phyloP scores from a whole-genome alignment of 345 rosid species.

The Dimocarpus longan region DNA sequence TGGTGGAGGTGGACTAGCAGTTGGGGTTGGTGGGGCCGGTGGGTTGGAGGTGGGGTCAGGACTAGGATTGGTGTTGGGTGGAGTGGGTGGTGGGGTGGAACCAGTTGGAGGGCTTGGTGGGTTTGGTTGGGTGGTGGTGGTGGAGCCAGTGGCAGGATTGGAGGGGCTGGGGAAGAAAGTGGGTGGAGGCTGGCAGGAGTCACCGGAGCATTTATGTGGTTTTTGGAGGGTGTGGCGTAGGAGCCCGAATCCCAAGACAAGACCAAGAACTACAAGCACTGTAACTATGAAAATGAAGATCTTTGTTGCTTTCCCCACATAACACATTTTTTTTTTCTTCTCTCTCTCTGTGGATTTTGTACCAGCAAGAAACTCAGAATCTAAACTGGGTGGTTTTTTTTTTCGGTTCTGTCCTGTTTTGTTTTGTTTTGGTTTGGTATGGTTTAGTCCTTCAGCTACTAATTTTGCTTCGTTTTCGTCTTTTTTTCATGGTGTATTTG shows the following conservation, averaged over 20 bases:
- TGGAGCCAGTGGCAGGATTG: constrained; percentile 23
- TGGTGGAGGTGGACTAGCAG: constrained; percentile 34
- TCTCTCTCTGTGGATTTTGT: neutral
- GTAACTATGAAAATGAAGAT: constrained; percentile 94
- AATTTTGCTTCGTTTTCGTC: constrained; percentile 28
- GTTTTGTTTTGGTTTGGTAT: neutral
- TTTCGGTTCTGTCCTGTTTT: neutral
- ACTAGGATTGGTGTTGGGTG: constrained; percentile 38
- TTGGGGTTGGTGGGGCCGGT: constrained; percentile 35
- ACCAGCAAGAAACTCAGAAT: neutral
- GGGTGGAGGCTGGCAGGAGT: constrained; percentile 53
- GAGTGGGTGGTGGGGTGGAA: constrained; percentile 23
- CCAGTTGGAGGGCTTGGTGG: constrained; percentile 36
- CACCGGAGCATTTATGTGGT: constrained; percentile 59
- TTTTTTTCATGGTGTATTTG: constrained; percentile 28
- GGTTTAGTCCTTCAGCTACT: neutral
- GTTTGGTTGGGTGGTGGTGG: constrained; percentile 30
- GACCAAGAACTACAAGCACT: constrained; percentile 62
- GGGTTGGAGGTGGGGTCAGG: constrained; percentile 22
- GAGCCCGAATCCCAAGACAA: constrained; percentile 67
- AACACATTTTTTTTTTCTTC: constrained; percentile 57
- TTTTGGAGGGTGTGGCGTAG: constrained; percentile 48
- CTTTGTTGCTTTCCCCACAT: constrained; percentile 98
- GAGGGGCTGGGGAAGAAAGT: constrained; percentile 43
- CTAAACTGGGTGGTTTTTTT: constrained; percentile 13